Base-by-base conservation (phyloP, 441 rosid species). In the Rhodomyrtus psidioides region DNA sequence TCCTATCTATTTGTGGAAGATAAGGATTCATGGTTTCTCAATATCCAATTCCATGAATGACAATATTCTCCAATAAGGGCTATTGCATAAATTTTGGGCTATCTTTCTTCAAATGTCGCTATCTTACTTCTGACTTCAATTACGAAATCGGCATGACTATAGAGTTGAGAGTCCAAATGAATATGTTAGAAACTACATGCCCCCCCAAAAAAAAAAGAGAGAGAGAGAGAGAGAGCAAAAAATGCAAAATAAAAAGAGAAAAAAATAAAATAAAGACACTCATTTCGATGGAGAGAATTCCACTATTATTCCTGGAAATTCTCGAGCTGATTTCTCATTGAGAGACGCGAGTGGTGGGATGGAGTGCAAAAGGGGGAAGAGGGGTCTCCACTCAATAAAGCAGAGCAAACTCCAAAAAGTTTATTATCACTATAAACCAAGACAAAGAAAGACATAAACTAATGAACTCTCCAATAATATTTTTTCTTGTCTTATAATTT, bases 361-460 rank as follows among this genome's bases (percentile, higher is more conserved):
- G n/a, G 79, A 70, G 79, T 39, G 79, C 51, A 39, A 34, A 34
- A 70, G 49, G n/a, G n/a, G 79, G 79, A 34, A 21, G 79, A 34
- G 79, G 79, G 79, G n/a, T 39, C 79, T 39, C 79, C 79, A 70
- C 79, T 70, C 79, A 39, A 39, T 49, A 70, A 70, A 70, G 79
- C 49, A 70, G 51, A 70, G 51, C 79, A 39, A 21, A 70, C 51
- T 39, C 49, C 79, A 10, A 70, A 4, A 34, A 21, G 39, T 49
- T 39, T 12, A 70, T 70, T 5, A 70, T 70, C 6, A 4, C 8
- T 24, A 21, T 12, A 12, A 12, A 12, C 7, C 79, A 16, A 39
- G 79, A 70, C 79, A 70, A 39, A 21, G 79, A 39, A 39, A 21
- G n/a, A 10, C 79, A 34, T 21, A 10, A 70, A 21, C 49, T 4